phyloP scores from a whole-genome alignment of 139 green algal species.

The Haematococcus lacustris region DNA sequence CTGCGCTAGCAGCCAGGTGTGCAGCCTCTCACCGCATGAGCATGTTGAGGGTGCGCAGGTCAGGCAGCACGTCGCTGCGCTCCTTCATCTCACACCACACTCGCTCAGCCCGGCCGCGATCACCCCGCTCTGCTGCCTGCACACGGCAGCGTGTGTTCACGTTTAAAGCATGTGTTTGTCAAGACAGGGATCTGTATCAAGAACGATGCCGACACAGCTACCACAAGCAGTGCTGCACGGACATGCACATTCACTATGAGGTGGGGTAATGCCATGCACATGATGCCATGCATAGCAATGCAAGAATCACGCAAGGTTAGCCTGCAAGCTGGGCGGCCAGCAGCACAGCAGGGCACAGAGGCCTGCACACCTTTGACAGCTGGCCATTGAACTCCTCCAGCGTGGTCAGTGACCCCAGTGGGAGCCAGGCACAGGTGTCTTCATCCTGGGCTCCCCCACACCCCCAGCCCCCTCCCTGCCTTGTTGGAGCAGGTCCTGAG shows the following conservation, averaged over 20 bases:
- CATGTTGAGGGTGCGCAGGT: conserved; percentile 16
- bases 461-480: too few relatives aligned
- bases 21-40: background rate
- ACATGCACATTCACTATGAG: too few relatives aligned
- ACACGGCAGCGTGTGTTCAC: background rate
- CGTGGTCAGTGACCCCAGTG: background rate
- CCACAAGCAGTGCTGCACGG: background rate
- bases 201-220: background rate
- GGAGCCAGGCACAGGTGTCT: too few relatives aligned
- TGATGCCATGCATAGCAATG: too few relatives aligned
- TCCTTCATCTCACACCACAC: background rate
- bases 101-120: conserved; percentile 2
- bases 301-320: background rate
- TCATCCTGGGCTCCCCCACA: too few relatives aligned
- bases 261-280: too few relatives aligned
- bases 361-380: background rate
- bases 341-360: background rate
- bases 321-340: background rate
- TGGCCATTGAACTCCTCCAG: conserved; percentile 14
- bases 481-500: too few relatives aligned
- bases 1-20: background rate
- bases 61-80: conserved; percentile 1
- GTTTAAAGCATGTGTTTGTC: background rate
- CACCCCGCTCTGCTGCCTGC: conserved; percentile 6
- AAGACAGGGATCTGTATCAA: background rate